These are phyloP conservation scores for Phlebopus sp. DNA, from an alignment of 1,284 basidiomycete genomes.

Conservation along the genomic window DNA sequence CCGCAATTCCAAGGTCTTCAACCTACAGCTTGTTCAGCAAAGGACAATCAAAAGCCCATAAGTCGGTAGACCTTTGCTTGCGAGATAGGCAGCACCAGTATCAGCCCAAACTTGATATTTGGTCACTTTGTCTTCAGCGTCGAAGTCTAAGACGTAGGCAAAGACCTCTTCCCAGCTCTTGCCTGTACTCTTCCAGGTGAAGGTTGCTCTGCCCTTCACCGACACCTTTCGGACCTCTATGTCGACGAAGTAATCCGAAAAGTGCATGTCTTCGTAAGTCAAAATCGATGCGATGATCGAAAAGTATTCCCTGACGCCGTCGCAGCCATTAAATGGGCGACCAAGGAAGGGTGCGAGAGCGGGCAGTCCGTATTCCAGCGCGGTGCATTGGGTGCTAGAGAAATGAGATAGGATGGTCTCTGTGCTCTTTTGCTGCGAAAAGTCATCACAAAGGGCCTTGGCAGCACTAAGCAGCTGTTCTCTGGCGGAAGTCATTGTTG, in stretches of 20 bases:
- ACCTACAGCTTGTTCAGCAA: too few species aligned
- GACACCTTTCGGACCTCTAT: constrained; percentile 42
- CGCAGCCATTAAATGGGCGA: constrained; percentile 42
- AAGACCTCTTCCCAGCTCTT: constrained; percentile 62
- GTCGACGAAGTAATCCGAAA: constrained; percentile 43
- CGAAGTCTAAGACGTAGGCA: constrained; percentile 59
- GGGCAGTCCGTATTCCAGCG: constrained; percentile 56
- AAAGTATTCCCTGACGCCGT: constrained; percentile 50
- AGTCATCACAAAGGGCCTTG: constrained; percentile 49
- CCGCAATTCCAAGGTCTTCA: too few species aligned
- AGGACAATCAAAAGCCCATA: too few species aligned
- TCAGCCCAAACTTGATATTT: constrained; percentile 69
- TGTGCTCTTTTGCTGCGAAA: constrained; percentile 43
- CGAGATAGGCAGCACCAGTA: constrained; percentile 61
- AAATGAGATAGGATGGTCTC: constrained; percentile 49
- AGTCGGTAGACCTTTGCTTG: constrained; percentile 46
- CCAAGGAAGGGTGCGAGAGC: constrained; percentile 60
- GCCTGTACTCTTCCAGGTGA: constrained; percentile 51
- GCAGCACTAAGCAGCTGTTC: constrained; percentile 43
- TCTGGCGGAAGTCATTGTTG: constrained; percentile 15
- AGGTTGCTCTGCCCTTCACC: constrained; percentile 51
- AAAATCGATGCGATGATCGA: constrained; percentile 44
- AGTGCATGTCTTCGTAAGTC: constrained; percentile 40
- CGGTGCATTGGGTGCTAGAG: constrained; percentile 44
- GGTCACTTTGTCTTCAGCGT: constrained; percentile 50